A percentile compares a stretch with the other conserved stretches of the same genome.
These are phyloP conservation scores for Arabidopsis lyrata DNA, from an alignment of 441 rosid species.

Conservation along the genomic window DNA sequence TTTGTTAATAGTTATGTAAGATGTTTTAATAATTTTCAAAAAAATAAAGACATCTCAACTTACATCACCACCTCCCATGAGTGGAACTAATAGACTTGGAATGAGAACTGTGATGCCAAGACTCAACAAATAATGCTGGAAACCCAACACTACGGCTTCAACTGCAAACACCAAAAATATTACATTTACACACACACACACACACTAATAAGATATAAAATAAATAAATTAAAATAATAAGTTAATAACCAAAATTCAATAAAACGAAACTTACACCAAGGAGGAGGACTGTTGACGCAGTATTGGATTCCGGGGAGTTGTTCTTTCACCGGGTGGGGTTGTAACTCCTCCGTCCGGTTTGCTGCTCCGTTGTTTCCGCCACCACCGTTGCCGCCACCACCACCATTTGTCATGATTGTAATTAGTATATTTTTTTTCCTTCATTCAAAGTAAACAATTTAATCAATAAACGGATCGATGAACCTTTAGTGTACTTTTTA, in stretches of 20 bases:
- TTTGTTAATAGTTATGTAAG: neutral
- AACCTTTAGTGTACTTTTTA: neutral
- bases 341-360: constrained; percentile 52
- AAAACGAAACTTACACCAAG: constrained; percentile 56
- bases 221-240: neutral
- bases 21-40: neutral
- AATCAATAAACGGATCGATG: neutral
- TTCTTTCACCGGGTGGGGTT: constrained; percentile 74
- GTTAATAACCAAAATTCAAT: neutral
- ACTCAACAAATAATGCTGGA: constrained; percentile 74
- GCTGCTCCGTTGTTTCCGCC: constrained; percentile 35
- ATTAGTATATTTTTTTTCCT: neutral
- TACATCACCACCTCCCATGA: constrained; percentile 83
- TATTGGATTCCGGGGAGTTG: constrained; percentile 68
- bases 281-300: constrained; percentile 75
- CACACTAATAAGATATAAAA: neutral
- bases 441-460: neutral
- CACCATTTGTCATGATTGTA: constrained; percentile 28
- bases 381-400: constrained; percentile 20
- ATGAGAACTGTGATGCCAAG: constrained; percentile 76
- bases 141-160: constrained; percentile 70
- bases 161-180: constrained; percentile 51
- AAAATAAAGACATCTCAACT: constrained; percentile 28
- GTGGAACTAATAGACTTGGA: constrained; percentile 77
- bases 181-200: neutral